A percentile compares a stretch with the other conserved stretches of the same genome.
Conservation (phyloP, 2,329 filamentous ascomycete species). For the Ceratocystis harringtonii region DNA sequence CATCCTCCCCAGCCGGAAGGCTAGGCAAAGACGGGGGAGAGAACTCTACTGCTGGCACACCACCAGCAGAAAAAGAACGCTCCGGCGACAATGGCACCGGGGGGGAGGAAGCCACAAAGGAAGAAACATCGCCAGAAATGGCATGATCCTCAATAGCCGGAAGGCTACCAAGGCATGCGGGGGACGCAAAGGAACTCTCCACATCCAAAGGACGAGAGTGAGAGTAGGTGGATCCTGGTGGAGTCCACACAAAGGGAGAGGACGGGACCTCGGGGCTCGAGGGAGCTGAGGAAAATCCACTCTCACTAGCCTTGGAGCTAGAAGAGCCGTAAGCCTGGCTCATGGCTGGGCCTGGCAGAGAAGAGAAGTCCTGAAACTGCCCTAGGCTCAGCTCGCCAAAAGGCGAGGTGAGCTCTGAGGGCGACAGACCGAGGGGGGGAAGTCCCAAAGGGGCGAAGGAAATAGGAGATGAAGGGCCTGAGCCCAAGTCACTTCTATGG, state of each 20-base stretch:
- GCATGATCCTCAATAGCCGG: neutral
- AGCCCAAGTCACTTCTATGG: neutral
- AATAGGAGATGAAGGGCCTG: neutral
- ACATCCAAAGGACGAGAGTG: neutral
- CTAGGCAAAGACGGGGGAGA: neutral
- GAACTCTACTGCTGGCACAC: neutral
- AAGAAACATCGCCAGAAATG: neutral
- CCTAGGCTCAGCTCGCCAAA: neutral
- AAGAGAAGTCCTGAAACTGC: neutral
- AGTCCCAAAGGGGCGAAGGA: neutral
- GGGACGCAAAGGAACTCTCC: neutral
- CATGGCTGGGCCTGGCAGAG: neutral
- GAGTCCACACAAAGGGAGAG: neutral
- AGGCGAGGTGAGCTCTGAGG: neutral
- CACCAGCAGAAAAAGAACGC: neutral
- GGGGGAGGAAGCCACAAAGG: neutral
- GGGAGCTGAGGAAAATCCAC: neutral
- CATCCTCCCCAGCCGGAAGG: neutral
- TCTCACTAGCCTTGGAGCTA: neutral
- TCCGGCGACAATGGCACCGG: neutral
- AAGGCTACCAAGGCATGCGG: neutral
- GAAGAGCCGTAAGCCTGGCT: neutral
- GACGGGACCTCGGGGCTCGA: neutral
- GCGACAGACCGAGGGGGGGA: neutral
- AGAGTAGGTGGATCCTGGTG: neutral